Percentiles rank a stretch among this genome's conserved stretches.
phyloP scores from a whole-genome alignment of 768 basidiomycete genomes.

The Rhodotorula taiwanensis region DNA sequence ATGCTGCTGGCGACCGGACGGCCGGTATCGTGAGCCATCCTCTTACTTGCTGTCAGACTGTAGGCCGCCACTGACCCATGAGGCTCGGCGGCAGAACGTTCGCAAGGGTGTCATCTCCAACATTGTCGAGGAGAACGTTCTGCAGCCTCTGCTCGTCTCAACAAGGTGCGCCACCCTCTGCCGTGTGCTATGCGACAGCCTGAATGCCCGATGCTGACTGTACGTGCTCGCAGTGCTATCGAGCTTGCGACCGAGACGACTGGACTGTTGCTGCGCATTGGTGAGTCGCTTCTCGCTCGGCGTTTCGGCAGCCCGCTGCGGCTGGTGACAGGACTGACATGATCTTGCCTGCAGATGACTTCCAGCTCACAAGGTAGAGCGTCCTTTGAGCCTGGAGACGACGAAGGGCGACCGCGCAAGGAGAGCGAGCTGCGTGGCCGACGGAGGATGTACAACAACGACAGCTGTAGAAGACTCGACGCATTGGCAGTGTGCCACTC shows the following conservation, averaged over 20 bases:
- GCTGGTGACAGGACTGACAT: too few species aligned
- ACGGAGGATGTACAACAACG: background rate
- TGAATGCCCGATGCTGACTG: too few species aligned
- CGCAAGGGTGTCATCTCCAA: conserved; percentile 96
- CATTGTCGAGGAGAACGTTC: conserved; percentile 93
- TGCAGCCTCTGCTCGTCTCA: conserved; percentile 82
- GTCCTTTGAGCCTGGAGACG: too few species aligned
- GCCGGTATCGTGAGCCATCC: conserved; percentile 62
- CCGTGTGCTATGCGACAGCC: too few species aligned
- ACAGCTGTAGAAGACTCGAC: background rate
- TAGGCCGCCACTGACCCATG: background rate
- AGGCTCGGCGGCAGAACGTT: conserved; percentile 69
- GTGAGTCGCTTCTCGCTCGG: conserved; percentile 49
- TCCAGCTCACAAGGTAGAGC: conserved; percentile 13
- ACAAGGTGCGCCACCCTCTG: conserved; percentile 47
- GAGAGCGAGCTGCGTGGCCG: too few species aligned
- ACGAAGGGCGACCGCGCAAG: too few species aligned
- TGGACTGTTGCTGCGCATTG: conserved; percentile 89
- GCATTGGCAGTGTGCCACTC: too few species aligned
- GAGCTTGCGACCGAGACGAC: conserved; percentile 96
- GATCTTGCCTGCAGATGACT: conserved; percentile 8
- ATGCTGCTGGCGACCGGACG: conserved; percentile 85
- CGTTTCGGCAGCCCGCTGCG: too few species aligned
- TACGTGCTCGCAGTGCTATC: conserved; percentile 57
- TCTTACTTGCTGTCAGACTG: background rate